Evolutionary conservation across 371 early-diverging fungal genomes (phyloP), one percentile per base, ranked within the genome.

Genomic region (Apophysomyces variabilis): DNA sequence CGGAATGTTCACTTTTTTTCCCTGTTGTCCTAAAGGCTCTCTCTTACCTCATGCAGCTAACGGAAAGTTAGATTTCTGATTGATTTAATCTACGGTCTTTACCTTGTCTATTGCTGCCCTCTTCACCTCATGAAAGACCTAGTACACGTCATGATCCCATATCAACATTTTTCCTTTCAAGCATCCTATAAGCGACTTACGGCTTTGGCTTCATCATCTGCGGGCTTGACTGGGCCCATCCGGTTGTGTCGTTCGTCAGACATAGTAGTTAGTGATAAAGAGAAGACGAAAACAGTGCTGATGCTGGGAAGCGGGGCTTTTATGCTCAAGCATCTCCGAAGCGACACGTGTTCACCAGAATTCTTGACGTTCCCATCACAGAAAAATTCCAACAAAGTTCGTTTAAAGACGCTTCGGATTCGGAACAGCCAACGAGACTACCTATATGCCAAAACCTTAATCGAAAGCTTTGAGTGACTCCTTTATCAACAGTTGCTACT

Each of bases 231-330:
- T 11, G 65, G 70, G 21, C 77, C 76, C 86, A 85, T 85, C 65
- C 59, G 38, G 66, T 85, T 85, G 59, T 83, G 70, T 21, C 67
- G 68, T 45, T 58, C 81, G 71, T 76, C 75, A 72, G 86, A 85
- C 86, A 85, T 85, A 69, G 54, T 50, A 13, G 4, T 47, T 1
- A 47, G 11, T 26, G 3, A 37, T 38, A 13, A 38, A 18, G 21
- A 21, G 14, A 41, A 61, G 13, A 38, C 5, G 7, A 41, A 16
- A 35, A 43, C 7, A 32, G 1, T 32, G 7, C 14, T 35, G 32
- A 6, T 32, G 38, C 32, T 14, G 8, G 45, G 16, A 54, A 50
- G 18, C 18, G 54, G 21, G 54, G 54, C 21, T 50, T 50, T 50
- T 50, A 50, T 50, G 21, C 54, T 21, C 4, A 21, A 41, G 41